These are phyloP conservation scores for Obba rivulosa DNA, from an alignment of 768 basidiomycete species.

Conservation along the genomic window DNA sequence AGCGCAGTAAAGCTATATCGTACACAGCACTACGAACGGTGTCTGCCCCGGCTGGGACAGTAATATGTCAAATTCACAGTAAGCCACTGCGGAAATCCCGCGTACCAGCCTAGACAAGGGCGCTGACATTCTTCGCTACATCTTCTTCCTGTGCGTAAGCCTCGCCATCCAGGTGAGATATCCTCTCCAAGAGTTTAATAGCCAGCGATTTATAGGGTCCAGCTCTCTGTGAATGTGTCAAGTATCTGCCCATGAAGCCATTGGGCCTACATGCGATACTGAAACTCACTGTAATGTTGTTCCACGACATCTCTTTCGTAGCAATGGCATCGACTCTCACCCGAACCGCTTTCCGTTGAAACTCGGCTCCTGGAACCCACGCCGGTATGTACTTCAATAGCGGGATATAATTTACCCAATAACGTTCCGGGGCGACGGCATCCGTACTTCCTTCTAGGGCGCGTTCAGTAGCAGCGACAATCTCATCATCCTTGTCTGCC, in stretches of 20 bases:
- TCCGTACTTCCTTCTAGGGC: not conserved
- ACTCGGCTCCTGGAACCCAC: not conserved
- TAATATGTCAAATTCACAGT: not conserved
- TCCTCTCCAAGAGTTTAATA: not conserved
- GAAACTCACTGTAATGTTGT: too few species aligned
- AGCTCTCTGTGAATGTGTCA: too few species aligned
- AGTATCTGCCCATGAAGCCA: too few species aligned
- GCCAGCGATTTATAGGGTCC: too few species aligned
- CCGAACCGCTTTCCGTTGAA: not conserved
- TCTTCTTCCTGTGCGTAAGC: not conserved
- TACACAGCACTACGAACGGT: not conserved
- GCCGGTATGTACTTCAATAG: not conserved
- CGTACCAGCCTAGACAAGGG: not conserved
- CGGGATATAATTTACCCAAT: not conserved
- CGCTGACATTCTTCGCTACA: not conserved
- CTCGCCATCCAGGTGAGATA: not conserved
- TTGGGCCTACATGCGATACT: too few species aligned
- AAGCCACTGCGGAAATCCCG: not conserved
- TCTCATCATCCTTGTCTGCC: not conserved
- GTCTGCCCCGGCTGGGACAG: not conserved
- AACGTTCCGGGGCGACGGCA: not conserved
- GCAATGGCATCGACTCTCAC: too few species aligned
- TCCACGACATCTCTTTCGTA: too few species aligned
- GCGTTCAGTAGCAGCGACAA: not conserved
- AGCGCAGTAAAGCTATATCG: not conserved